A percentile compares a stretch with the other conserved stretches of the same genome.
phyloP scores from a whole-genome alignment of 2,329 filamentous ascomycete genomes.

The Aspergillus brunneoviolaceus region DNA sequence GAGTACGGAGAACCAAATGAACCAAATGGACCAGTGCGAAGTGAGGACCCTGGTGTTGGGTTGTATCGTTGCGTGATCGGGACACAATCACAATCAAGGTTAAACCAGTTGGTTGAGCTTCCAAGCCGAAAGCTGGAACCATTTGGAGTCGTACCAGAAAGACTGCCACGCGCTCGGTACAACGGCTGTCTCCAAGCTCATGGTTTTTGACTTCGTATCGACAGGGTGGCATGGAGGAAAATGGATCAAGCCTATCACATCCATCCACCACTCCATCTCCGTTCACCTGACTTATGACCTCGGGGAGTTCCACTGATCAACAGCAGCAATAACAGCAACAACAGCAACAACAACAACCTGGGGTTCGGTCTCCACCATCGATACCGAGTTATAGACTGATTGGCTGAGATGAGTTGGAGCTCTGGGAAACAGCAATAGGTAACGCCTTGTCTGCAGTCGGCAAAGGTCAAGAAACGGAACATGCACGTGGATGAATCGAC shows the following conservation, averaged over 20 bases:
- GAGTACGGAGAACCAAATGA: neutral
- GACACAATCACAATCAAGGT: neutral
- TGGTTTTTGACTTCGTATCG: neutral
- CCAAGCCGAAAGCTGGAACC: constrained; percentile 9
- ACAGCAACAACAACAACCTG: neutral
- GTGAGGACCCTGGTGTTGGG: neutral
- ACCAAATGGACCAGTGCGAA: neutral
- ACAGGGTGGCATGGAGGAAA: neutral
- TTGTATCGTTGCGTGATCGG: neutral
- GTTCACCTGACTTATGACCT: constrained; percentile 3
- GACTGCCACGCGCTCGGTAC: neutral
- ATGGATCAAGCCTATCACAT: neutral
- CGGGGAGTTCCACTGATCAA: constrained; percentile 4
- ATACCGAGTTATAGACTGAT: neutral
- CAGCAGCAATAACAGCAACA: neutral
- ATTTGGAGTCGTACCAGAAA: constrained; percentile 12
- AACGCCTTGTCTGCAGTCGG: neutral
- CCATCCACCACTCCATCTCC: neutral
- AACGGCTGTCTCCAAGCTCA: constrained; percentile 12
- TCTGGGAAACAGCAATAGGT: neutral
- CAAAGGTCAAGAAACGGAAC: neutral
- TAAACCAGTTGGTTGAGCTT: neutral
- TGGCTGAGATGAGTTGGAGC: neutral
- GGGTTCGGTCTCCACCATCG: neutral
- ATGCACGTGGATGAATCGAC: neutral